Evolutionary conservation across 805 yeast genomes (phyloP), one percentile per base, ranked within the genome.

Genomic region (Monosporozyma aerobia): DNA sequence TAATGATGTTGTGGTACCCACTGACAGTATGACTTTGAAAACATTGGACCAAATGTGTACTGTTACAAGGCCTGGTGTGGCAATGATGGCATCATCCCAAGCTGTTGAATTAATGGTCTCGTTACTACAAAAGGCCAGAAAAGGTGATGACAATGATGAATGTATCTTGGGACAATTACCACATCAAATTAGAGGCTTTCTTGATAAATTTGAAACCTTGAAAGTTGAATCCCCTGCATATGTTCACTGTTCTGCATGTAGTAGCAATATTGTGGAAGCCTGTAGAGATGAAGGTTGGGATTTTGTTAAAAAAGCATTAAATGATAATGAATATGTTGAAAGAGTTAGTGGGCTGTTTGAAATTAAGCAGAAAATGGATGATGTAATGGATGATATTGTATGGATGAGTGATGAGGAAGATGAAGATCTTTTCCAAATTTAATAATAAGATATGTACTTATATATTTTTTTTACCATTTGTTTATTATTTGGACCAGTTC

Each of bases 21-120:
- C 81, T 2, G 96, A 94, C 65, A 85, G 95, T 53, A 70, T 88
- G n/a, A 76, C 87, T 0, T 95, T 90, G 62, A 75, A 96, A 50
- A 87, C 97, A 0, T 72, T 94, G 53, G 99, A 94, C 69, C 98
- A 94, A 68, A 94, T 94, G 97, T 94, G 99, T 64, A 94, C 99
- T 0, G 99, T 94, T 1, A 94, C 99, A 0, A 75, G 99, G 43
- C 98, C 99, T 0, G 99, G 99, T 0, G 90, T 86, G 1, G 96
- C 99, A 0, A 71, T 86, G 60, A 71, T 89, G 69, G 97, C 98
- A 0, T 79, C 96, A 0, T 81, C 97, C 0, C 71, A 83, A 39
- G 95, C 95, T 0, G 95, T 87, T 0, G 99, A 94, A 65, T 69
- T 94, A 5, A 63, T 89, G 55, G 86, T 87, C 0, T 80, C 94